phyloP scores from a whole-genome alignment of 202 grass and related monocot genomes.

The Setaria italica region DNA sequence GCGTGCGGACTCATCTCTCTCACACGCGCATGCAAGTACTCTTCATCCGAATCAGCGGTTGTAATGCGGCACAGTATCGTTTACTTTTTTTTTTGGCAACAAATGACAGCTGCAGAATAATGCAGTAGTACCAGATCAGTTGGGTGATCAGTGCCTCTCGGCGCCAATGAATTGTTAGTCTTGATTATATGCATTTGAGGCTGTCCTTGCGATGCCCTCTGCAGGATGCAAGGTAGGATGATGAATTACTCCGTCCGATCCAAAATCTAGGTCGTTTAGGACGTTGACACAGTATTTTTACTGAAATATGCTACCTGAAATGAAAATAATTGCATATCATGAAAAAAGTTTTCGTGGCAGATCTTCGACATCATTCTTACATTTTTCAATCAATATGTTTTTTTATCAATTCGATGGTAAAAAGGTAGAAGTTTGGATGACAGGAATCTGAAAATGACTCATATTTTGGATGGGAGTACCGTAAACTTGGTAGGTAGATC shows the following conservation, averaged over 20 bases:
- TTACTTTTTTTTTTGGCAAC: not conserved
- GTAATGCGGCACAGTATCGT: constrained; percentile 4
- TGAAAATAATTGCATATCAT: not conserved
- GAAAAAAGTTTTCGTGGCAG: not conserved
- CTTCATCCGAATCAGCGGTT: not conserved
- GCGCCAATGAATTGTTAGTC: not conserved
- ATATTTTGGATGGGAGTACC: not conserved
- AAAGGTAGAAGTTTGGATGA: not conserved
- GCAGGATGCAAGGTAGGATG: not conserved
- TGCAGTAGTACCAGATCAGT: not conserved
- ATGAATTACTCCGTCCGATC: not conserved
- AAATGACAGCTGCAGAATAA: constrained; percentile 17
- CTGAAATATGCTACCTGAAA: not conserved
- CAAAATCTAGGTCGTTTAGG: not conserved
- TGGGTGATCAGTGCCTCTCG: not conserved
- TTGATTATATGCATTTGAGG: not conserved
- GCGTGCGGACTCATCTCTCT: not conserved
- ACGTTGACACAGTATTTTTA: not conserved
- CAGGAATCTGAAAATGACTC: not conserved
- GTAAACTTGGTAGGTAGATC: not conserved
- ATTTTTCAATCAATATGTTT: not conserved
- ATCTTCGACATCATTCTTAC: not conserved
- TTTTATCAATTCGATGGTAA: not conserved
- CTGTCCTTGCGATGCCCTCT: not conserved
- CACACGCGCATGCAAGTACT: not conserved